phyloP scores from a whole-genome alignment of 2,329 filamentous ascomycete genomes.

The Xylaria sp. region DNA sequence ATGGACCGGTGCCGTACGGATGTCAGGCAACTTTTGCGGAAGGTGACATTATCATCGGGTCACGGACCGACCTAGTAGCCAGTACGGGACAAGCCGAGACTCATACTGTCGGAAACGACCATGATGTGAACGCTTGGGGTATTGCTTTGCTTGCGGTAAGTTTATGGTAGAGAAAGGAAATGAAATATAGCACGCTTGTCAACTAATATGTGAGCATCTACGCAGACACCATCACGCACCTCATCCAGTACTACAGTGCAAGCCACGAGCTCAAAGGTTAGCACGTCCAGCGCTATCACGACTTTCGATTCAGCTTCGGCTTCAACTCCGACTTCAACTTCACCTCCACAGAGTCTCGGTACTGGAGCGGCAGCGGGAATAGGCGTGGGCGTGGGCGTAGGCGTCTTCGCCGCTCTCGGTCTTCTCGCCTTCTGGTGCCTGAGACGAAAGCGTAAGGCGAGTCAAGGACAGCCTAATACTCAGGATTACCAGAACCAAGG shows the following conservation, averaged over 20 bases:
- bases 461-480: background rate
- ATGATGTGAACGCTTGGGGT: conserved; percentile 18
- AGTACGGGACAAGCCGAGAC: conserved; percentile 9
- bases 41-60: conserved; percentile 5
- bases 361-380: background rate
- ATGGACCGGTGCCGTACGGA: conserved; percentile 7
- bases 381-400: background rate
- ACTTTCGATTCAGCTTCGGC: too few species aligned
- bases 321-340: background rate
- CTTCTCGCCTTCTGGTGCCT: background rate
- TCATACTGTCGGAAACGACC: background rate
- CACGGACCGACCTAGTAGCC: conserved; percentile 6
- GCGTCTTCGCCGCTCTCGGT: background rate
- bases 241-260: background rate
- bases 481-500: too few species aligned
- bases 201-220: background rate
- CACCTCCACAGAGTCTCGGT: background rate
- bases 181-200: too few species aligned
- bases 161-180: background rate
- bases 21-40: conserved; percentile 6
- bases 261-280: background rate
- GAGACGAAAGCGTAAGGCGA: background rate
- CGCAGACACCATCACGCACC: background rate
- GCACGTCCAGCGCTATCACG: background rate
- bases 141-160: conserved; percentile 17